Percentiles rank a stretch among this genome's conserved stretches.
Evolutionary conservation across 306 rosid species (phyloP).

Genomic region (Sesbania bispinosa): DNA sequence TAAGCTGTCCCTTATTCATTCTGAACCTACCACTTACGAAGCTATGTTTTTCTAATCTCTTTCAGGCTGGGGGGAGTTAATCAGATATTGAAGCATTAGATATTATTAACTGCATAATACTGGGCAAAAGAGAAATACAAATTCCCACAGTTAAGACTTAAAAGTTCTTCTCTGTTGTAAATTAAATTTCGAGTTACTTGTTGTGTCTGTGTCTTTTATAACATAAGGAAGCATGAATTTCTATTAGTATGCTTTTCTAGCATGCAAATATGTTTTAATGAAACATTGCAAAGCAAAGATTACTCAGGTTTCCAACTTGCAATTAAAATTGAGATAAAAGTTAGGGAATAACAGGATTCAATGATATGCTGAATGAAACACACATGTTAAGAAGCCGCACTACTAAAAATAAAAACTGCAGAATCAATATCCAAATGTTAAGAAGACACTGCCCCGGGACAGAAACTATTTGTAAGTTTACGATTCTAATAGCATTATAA

Average conservation of each 20-base stretch:
- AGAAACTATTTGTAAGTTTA: neutral
- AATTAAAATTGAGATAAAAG: neutral
- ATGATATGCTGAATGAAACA: neutral
- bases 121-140: neutral
- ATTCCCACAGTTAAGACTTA: neutral
- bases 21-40: neutral
- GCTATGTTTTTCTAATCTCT: neutral
- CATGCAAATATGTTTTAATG: neutral
- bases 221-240: neutral
- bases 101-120: neutral
- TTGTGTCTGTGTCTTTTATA: neutral
- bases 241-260: neutral
- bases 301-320: neutral
- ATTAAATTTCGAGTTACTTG: slow-evolving; percentile 6
- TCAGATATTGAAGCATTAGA: neutral
- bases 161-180: neutral
- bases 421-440: neutral
- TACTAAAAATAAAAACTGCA: too few species aligned
- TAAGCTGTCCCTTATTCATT: neutral
- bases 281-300: neutral
- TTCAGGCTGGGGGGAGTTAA: neutral
- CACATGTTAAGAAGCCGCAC: neutral
- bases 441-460: neutral
- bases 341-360: neutral
- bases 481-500: slow-evolving; percentile 7